phyloP scores from a whole-genome alignment of 176 grass and related monocot genomes.

The Saccharum officinarum region DNA sequence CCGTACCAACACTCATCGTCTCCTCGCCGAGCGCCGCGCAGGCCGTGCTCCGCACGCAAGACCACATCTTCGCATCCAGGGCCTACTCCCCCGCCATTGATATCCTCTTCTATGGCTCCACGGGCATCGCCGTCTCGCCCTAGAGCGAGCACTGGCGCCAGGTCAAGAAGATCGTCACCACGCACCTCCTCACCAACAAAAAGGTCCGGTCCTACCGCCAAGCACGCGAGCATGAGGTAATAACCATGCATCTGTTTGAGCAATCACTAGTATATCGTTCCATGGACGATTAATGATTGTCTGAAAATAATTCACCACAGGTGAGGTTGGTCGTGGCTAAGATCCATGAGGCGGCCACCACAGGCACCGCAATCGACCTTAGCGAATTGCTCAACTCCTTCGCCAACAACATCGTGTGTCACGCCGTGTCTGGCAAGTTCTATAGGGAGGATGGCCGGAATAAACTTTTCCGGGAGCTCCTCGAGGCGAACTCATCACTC shows the following conservation, averaged over 20 bases:
- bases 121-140: too few species aligned
- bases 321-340: not conserved
- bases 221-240: not conserved
- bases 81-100: not conserved
- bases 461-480: not conserved
- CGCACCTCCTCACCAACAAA: not conserved
- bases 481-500: not conserved
- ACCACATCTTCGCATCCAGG: not conserved
- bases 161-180: not conserved
- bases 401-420: not conserved
- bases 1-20: constrained; percentile 37
- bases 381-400: not conserved
- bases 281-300: too few species aligned
- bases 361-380: not conserved
- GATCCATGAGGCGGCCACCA: not conserved
- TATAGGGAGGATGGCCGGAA: not conserved
- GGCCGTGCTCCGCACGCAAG: not conserved
- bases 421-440: not conserved
- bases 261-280: too few species aligned
- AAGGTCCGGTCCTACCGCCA: not conserved
- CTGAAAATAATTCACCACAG: not conserved
- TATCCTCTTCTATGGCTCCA: not conserved
- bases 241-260: too few species aligned
- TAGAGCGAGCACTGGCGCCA: not conserved
- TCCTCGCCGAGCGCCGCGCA: constrained; percentile 33